phyloP scores from a whole-genome alignment of 129 eudicot genomes.

The Lonicera japonica region DNA sequence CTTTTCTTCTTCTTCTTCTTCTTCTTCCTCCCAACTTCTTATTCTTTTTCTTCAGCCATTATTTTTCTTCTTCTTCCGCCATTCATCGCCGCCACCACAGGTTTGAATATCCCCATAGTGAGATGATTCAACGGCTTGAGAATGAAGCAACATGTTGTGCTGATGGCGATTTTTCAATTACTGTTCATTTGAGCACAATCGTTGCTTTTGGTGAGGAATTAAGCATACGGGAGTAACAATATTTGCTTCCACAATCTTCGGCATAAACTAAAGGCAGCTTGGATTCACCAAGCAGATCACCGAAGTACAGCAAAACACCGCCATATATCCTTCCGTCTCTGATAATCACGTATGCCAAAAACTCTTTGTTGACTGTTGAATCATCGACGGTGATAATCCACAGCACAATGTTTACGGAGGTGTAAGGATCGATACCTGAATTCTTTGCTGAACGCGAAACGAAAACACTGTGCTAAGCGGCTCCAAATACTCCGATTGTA shows the following conservation, averaged over 20 bases:
- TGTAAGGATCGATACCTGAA: constrained; percentile 71
- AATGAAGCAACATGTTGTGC: constrained; percentile 82
- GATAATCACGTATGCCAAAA: constrained; percentile 72
- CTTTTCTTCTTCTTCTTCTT: too few species aligned
- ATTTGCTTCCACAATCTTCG: constrained; percentile 60
- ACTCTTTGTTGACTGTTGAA: constrained; percentile 84
- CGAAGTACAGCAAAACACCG: constrained; percentile 79
- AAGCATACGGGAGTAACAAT: constrained; percentile 47
- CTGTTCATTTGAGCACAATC: constrained; percentile 62
- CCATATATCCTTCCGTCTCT: constrained; percentile 72
- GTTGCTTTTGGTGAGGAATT: constrained; percentile 78
- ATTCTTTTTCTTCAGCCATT: too few species aligned
- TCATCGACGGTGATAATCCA: constrained; percentile 96
- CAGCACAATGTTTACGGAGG: constrained; percentile 82
- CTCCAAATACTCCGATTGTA: constrained; percentile 85
- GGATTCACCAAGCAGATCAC: constrained; percentile 43
- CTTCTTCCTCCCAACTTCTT: too few species aligned
- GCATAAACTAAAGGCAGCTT: constrained; percentile 56
- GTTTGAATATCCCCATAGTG: constrained; percentile 80
- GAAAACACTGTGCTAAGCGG: constrained; percentile 58
- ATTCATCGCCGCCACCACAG: too few species aligned
- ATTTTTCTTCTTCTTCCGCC: too few species aligned
- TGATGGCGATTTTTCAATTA: constrained; percentile 52
- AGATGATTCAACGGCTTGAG: constrained; percentile 83
- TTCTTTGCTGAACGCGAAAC: constrained; percentile 87